Conservation (phyloP, 1,284 basidiomycete species). For the Boletellus deceptivus region DNA sequence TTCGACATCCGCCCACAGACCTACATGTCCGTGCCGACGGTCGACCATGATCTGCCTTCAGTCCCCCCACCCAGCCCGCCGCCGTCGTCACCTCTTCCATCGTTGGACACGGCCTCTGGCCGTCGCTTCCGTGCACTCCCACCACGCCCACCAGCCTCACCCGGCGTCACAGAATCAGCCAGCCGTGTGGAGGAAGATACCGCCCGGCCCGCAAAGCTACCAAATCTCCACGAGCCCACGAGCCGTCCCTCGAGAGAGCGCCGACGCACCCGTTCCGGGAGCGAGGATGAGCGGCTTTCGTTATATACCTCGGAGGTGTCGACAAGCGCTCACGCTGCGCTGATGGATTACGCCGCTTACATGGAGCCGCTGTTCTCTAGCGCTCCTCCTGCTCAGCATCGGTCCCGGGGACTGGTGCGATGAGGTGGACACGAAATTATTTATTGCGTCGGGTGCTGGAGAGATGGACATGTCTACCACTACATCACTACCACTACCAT, state of each 20-base stretch:
- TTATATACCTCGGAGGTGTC: slow-evolving; percentile 25
- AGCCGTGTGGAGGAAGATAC: neutral
- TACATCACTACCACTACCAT: too few species aligned
- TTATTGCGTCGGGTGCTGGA: neutral
- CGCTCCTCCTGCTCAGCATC: slow-evolving; percentile 7
- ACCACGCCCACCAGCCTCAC: slow-evolving; percentile 20
- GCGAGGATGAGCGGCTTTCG: slow-evolving; percentile 22
- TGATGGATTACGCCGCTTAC: slow-evolving; percentile 30
- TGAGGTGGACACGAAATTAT: slow-evolving; percentile 9
- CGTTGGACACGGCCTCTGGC: slow-evolving; percentile 11
- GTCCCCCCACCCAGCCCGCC: slow-evolving; percentile 2
- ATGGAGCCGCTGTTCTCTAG: slow-evolving; percentile 20
- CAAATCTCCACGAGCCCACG: slow-evolving; percentile 7
- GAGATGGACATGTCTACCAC: too few species aligned
- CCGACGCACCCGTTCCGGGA: slow-evolving; percentile 2
- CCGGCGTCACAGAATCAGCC: neutral
- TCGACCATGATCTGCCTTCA: slow-evolving; percentile 19
- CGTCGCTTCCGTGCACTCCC: slow-evolving; percentile 32
- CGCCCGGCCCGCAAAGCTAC: neutral
- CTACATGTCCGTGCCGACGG: slow-evolving; percentile 21
- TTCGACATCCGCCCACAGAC: slow-evolving; percentile 21
- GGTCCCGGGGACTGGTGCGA: slow-evolving; percentile 2
- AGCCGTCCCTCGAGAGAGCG: neutral
- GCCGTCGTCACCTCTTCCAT: slow-evolving; percentile 7
- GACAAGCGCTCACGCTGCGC: slow-evolving; percentile 27